A percentile compares a stretch with the other conserved stretches of the same genome.
Evolutionary conservation across 73 alveolate species (phyloP).

Genomic region (Paramecium sexaurelia): DNA sequence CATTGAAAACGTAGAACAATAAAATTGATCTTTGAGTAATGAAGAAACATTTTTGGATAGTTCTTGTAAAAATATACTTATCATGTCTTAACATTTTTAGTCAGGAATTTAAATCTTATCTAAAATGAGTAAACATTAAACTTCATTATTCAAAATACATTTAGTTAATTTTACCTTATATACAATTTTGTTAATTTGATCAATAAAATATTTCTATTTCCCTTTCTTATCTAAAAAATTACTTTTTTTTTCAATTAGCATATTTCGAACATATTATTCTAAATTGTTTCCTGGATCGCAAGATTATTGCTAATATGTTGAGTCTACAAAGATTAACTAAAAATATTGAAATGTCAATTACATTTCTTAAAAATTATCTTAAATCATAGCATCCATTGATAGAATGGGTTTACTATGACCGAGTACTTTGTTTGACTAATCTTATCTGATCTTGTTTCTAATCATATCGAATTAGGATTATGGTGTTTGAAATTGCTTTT

Average conservation of each 20-base stretch:
- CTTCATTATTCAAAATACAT: constrained; percentile 28
- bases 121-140: neutral
- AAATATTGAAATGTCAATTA: neutral
- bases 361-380: constrained; percentile 30
- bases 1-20: neutral
- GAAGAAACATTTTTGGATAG: neutral
- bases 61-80: neutral
- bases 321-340: neutral
- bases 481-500: neutral
- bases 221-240: neutral
- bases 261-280: neutral
- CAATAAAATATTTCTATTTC: neutral
- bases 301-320: neutral
- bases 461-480: neutral
- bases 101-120: neutral
- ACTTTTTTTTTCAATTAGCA: neutral
- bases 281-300: neutral
- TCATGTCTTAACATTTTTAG: neutral
- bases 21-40: neutral
- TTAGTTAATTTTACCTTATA: constrained; percentile 24
- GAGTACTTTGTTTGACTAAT: neutral
- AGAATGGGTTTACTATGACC: neutral
- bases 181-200: neutral
- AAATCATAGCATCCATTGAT: neutral
- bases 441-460: neutral